Conservation (phyloP, 495 filamentous ascomycete genomes). For the Xylaria intraflava region DNA sequence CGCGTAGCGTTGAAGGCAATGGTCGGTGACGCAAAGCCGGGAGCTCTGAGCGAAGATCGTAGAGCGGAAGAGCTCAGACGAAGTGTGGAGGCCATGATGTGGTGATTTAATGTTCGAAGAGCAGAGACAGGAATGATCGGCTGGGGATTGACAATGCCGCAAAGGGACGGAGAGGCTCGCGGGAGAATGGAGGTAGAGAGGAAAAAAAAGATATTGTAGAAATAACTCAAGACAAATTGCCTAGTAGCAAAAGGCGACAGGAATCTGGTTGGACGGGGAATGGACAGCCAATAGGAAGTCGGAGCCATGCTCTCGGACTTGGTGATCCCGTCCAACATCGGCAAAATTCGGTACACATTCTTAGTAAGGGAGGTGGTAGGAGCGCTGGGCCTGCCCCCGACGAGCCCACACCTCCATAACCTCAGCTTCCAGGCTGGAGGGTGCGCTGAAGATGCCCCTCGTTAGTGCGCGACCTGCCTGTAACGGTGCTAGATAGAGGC, state of each 20-base stretch:
- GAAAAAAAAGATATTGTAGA: conserved; percentile 31
- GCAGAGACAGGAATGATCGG: conserved; percentile 16
- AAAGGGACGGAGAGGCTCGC: conserved; percentile 21
- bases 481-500: too few species aligned
- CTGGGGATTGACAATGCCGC: conserved; percentile 17
- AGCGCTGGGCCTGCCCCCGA: too few species aligned
- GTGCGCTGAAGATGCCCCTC: too few species aligned
- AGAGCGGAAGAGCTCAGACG: conserved; percentile 69
- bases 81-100: conserved; percentile 70
- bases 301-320: conserved; percentile 1
- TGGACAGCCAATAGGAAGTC: conserved; percentile 5
- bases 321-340: not conserved
- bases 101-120: conserved; percentile 49
- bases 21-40: conserved; percentile 54
- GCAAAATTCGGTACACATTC: too few species aligned
- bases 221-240: conserved; percentile 20
- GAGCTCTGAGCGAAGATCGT: conserved; percentile 60
- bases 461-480: too few species aligned
- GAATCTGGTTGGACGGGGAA: conserved; percentile 10
- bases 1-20: conserved; percentile 74
- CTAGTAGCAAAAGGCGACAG: conserved; percentile 4
- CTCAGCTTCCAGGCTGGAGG: too few species aligned
- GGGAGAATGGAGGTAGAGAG: conserved; percentile 18
- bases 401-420: too few species aligned
- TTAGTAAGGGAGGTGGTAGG: too few species aligned